Percentiles rank a stretch among this genome's conserved stretches.
phyloP scores from a whole-genome alignment of 75 land plant genomes.

The Cryptomeria japonica region DNA sequence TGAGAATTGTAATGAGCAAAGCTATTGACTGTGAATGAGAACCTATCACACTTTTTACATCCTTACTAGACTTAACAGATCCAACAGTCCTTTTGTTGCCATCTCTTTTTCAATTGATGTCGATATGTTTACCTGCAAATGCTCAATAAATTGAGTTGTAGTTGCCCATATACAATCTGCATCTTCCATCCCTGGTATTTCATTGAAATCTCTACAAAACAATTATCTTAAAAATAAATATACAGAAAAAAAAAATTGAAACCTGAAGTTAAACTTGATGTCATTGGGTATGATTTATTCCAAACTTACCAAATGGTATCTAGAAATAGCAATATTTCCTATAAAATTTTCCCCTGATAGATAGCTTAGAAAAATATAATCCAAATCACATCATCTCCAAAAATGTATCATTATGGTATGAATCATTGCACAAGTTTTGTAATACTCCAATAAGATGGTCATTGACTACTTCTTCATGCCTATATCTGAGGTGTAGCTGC shows the following conservation, averaged over 20 bases:
- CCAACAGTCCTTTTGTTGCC: too few species aligned
- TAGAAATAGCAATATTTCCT: neutral
- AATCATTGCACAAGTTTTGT: neutral
- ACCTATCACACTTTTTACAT: constrained; percentile 66
- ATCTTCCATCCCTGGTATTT: constrained; percentile 46
- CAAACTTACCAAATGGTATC: neutral
- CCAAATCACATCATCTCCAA: neutral
- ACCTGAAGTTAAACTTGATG: neutral
- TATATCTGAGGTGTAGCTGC: too few species aligned
- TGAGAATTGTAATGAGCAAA: constrained; percentile 67
- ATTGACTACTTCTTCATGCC: too few species aligned
- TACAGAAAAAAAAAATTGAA: neutral
- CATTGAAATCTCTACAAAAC: constrained; percentile 39
- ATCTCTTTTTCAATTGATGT: too few species aligned
- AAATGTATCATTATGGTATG: too few species aligned
- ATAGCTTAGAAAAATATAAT: neutral
- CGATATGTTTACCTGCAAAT: too few species aligned
- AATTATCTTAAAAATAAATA: neutral
- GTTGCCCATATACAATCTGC: too few species aligned
- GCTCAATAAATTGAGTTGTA: too few species aligned
- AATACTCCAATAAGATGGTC: constrained; percentile 85
- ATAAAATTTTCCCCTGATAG: neutral
- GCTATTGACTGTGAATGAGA: constrained; percentile 89
- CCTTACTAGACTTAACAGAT: constrained; percentile 40
- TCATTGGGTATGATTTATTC: neutral